Evolutionary conservation across 805 yeast genomes (phyloP), one percentile per base, ranked within the genome.

Genomic region (Nakazawaea peltata): DNA sequence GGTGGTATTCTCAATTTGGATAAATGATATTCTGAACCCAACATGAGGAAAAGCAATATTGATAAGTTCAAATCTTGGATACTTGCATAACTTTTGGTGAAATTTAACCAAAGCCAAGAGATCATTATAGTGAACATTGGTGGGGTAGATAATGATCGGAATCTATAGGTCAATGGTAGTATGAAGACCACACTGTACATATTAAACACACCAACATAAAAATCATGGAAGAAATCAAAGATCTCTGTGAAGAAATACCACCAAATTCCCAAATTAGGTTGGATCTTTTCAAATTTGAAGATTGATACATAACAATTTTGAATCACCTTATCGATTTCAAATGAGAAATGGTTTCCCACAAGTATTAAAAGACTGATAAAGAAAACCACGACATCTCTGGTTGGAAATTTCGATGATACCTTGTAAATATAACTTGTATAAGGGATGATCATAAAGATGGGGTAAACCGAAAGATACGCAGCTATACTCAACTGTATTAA

Each of bases 191-290:
- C 63, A 12, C 77, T 57, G 57, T 78, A 86, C 30, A 88, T 49
- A 49, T 87, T 88, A 74, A 88, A 92, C 15, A 87, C 79, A 9
- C 86, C 77, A 26, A 79, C 61, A 64, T 83, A 92, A 50, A 92
- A 87, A 15, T 84, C 77, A 19, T 80, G 70, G 66, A 90, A 92
- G 51, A 77, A 82, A 37, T 81, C 92, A 59, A 92, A 92, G 75
- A 92, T 83, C 57, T 92, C 98, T 28, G 90, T 82, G 64, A 92
- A 92, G 48, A 88, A 77, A 61, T 92, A 92, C 99, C 99, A 92
- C 99, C 99, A 92, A 15, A 92, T 63, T 1, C 98, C 98, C 44
- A 92, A 56, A 57, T 92, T 92, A 19, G 98, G 98, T 4, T 78
- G 67, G 41, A 87, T 74, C 43, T 85, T 88, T 26, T 67, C 67